Percentiles rank a stretch among this genome's conserved stretches.
These are phyloP conservation scores for Myxozyma neglecta DNA, from an alignment of 805 yeast species.

Conservation along the genomic window DNA sequence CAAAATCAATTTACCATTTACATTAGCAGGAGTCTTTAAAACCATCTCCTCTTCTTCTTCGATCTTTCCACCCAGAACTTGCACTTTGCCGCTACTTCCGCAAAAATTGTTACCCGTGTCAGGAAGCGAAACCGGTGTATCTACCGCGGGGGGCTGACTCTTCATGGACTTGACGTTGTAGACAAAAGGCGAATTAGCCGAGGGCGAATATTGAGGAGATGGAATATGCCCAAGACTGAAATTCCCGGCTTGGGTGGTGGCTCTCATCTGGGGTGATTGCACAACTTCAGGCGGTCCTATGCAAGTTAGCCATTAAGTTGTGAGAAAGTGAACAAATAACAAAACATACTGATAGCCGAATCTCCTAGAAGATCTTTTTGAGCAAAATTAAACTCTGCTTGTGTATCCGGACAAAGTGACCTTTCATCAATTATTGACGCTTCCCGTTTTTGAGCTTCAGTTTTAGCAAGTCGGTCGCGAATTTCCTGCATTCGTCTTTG, in stretches of 20 bases:
- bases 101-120: background rate
- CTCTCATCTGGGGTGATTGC: background rate
- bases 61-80: background rate
- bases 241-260: background rate
- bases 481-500: slow-evolving; percentile 16
- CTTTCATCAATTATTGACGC: background rate
- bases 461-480: slow-evolving; percentile 10
- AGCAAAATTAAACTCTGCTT: slow-evolving; percentile 11
- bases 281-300: background rate
- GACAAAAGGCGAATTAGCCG: slow-evolving; percentile 11
- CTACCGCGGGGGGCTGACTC: background rate
- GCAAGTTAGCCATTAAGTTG: background rate
- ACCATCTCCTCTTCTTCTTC: slow-evolving; percentile 7
- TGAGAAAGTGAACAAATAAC: background rate
- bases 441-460: background rate
- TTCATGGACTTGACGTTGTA: slow-evolving; percentile 10
- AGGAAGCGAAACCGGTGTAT: slow-evolving; percentile 10
- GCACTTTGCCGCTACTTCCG: slow-evolving; percentile 1
- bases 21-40: slow-evolving; percentile 9
- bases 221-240: slow-evolving; percentile 2
- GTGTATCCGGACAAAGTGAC: slow-evolving; percentile 10
- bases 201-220: slow-evolving; percentile 12
- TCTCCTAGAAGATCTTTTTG: slow-evolving; percentile 11
- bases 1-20: background rate
- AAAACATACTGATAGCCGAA: background rate